phyloP scores from a whole-genome alignment of 495 filamentous ascomycete genomes.

The Opeltia flavorubescens region DNA sequence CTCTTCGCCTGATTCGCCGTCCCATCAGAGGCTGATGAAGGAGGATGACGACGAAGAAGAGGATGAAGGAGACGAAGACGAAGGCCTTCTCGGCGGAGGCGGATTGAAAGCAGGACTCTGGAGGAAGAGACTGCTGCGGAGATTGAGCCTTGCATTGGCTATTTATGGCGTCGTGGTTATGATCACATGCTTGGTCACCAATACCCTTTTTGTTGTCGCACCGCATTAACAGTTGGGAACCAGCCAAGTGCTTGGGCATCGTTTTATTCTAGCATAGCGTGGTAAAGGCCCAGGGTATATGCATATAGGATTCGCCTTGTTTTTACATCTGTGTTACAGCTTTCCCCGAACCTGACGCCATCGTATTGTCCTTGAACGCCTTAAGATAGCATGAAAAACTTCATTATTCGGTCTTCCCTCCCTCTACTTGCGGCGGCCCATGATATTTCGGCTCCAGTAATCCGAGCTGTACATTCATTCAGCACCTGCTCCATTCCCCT shows the following conservation, averaged over 20 bases:
- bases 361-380: too few relatives aligned
- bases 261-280: too few relatives aligned
- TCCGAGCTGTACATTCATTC: constrained; percentile 6
- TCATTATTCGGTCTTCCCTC: neutral
- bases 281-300: too few relatives aligned
- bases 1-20: constrained; percentile 63
- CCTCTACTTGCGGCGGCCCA: constrained; percentile 10
- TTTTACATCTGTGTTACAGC: too few relatives aligned
- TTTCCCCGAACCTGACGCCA: too few relatives aligned
- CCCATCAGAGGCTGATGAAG: constrained; percentile 73
- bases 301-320: neutral
- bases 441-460: constrained; percentile 14
- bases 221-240: constrained; percentile 12
- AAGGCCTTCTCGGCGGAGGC: constrained; percentile 20
- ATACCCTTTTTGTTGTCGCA: constrained; percentile 56
- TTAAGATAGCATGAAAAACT: too few relatives aligned
- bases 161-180: constrained; percentile 81
- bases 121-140: constrained; percentile 49
- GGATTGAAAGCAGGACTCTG: constrained; percentile 35
- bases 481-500: too few relatives aligned
- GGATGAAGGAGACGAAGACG: constrained; percentile 26
- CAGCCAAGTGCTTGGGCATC: neutral
- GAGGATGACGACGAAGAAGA: constrained; percentile 59
- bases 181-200: constrained; percentile 73
- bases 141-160: constrained; percentile 57